These are phyloP conservation scores for Arthroderma sp. DNA, from an alignment of 2,329 filamentous ascomycete genomes.

Conservation along the genomic window DNA sequence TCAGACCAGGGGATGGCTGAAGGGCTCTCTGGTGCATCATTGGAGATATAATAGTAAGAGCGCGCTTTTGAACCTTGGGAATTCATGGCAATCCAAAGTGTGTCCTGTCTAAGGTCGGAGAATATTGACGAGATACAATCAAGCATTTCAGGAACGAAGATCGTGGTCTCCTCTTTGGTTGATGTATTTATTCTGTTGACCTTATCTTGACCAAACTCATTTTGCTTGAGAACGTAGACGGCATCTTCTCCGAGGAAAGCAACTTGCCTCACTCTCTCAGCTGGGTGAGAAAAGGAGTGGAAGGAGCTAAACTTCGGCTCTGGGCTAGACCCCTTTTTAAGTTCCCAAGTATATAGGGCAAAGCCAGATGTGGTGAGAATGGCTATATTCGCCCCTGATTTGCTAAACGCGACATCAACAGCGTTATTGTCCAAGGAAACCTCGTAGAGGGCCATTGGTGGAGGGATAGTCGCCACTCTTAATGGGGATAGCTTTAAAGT, in stretches of 20 bases:
- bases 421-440: slow-evolving; percentile 48
- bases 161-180: slow-evolving; percentile 18
- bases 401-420: slow-evolving; percentile 62
- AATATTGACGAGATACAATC: slow-evolving; percentile 27
- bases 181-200: slow-evolving; percentile 24
- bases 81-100: slow-evolving; percentile 26
- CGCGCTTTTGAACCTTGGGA: slow-evolving; percentile 15
- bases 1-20: slow-evolving; percentile 16
- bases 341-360: slow-evolving; percentile 56
- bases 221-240: slow-evolving; percentile 30
- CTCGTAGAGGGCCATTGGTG: slow-evolving; percentile 80
- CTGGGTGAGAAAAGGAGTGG: slow-evolving; percentile 21
- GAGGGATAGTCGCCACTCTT: slow-evolving; percentile 70
- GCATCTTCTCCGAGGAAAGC: slow-evolving; percentile 31
- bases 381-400: slow-evolving; percentile 51
- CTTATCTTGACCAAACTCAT: slow-evolving; percentile 16
- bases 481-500: slow-evolving; percentile 75
- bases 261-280: slow-evolving; percentile 32
- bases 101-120: slow-evolving; percentile 18
- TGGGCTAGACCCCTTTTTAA: slow-evolving; percentile 31
- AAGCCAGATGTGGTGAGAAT: slow-evolving; percentile 56
- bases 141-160: slow-evolving; percentile 20
- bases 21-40: slow-evolving; percentile 11
- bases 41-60: slow-evolving; percentile 21
- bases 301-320: slow-evolving; percentile 27